Evolutionary conservation across 148 eudicot species (phyloP), one percentile per base, ranked within the genome.

Genomic region (Gaultheria prostrata): DNA sequence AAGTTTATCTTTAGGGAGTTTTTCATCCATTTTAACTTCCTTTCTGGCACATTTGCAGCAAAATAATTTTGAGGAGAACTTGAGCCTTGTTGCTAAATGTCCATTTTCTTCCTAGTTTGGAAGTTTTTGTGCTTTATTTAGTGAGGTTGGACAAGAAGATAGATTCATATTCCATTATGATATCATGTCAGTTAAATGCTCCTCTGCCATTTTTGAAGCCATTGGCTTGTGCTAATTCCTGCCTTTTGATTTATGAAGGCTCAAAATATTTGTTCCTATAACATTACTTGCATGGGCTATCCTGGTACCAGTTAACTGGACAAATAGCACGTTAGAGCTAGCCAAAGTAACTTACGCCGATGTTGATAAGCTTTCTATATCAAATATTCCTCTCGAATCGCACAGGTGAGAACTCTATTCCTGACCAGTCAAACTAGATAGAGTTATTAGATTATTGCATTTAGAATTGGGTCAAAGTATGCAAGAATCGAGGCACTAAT

Each of bases 191-290:
- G 8, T 8, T 32, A 9, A 77, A 32, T 51, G 24, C 49, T 32
- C 18, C 20, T 70, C 18, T 20, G 15, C 61, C 76, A 51, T 5
- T 63, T 32, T 53, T 35, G n/a, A 54, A 21, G 35, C n/a, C 18
- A 8, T 54, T 49, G 12, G 30, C 17, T 82, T 78, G 79, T 70
- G 33, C 77, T 86, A 53, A 84, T 53, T 53, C 61, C n/a, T 82
- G 70, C 74, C 49, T 51, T 24, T 51, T 80, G 26, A 39, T 48
- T 57, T 79, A 30, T 91, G 92, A 96, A 97, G 99, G 72, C 95
- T 97, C 75, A 97, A 97, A 90, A 95, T 97, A 72, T 97, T 97
- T 88, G 89, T 90, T 74, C 99, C 99, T 20, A 88, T 97, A 67
- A 87, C 97, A 15, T 75, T 92, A 70, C 84, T 93, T 72, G 89